Evolutionary conservation across 208 protist species (phyloP), one percentile per base, ranked within the genome.

Genomic region (Wallacemonas sp.): DNA sequence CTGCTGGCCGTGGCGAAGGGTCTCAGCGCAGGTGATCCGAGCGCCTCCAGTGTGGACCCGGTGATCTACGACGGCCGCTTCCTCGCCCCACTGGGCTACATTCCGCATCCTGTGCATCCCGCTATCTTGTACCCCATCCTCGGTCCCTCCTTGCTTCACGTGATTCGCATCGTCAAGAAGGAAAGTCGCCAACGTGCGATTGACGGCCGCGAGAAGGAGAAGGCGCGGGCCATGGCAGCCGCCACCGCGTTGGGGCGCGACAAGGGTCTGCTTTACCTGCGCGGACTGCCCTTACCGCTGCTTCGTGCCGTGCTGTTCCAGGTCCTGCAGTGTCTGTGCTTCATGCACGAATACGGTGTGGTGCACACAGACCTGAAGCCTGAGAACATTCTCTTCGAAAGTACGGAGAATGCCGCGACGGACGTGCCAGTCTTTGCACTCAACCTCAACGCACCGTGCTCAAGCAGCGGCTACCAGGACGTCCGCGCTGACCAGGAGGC

Each of bases 301-400:
- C 29, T 94, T 21, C 80, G 85, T 47, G 56, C 78, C 6, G 76
- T 91, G 2, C 56, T 92, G 36, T 90, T 83, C 69, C 85, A 94
- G 54, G 76, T 90, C 27, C 70, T 94, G 23, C 71, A 83, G 4
- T 94, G 91, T 61, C 73, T 94, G 47, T 56, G 77, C 26, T 88
- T 86, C 62, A 80, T 77, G 12, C 85, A 92, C 61, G 56, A 47
- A 12, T 73, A 79, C 55, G 85, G 85, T 17, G 72, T 92, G 48
- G 79, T 86, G 41, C 88, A 95, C 76, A 92, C 85, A 17, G 88
- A 95, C 67, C 75, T 95, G 27, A 95, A 95, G 65, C 89, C 89
- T 0, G 83, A 95, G 66, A 95, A 95, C 65, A 68, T 95, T 16
- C 78, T 95, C 38, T 88, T 95, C 60, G 84, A 95, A 58, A 83